Conservation (phyloP, 129 eudicot species). For the Cynara cardunculus region DNA sequence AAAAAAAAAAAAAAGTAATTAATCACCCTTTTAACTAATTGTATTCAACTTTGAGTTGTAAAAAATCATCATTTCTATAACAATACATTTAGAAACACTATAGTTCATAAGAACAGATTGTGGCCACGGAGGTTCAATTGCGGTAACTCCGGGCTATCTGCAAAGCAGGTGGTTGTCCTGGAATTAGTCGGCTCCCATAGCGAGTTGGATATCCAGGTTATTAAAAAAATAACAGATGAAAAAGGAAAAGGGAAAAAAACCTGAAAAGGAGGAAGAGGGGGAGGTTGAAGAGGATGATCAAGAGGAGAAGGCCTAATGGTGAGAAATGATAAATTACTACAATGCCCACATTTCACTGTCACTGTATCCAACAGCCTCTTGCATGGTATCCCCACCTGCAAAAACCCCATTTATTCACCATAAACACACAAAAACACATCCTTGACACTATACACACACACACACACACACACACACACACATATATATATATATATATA, state of each 20-base stretch:
- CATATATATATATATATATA: background rate
- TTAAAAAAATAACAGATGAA: too few species aligned
- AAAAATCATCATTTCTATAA: background rate
- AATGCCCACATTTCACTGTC: constrained; percentile 95
- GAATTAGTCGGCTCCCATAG: too few species aligned
- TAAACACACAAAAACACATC: background rate
- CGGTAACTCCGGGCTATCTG: too few species aligned
- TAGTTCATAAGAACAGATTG: background rate
- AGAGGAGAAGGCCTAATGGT: constrained; percentile 70
- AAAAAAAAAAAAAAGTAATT: too few species aligned
- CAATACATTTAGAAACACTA: background rate
- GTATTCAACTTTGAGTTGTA: background rate
- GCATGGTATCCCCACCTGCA: constrained; percentile 87
- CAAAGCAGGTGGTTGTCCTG: too few species aligned
- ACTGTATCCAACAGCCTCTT: constrained; percentile 86
- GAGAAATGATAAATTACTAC: constrained; percentile 84
- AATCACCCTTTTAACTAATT: background rate
- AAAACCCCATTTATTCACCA: background rate
- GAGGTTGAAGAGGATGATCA: constrained; percentile 48
- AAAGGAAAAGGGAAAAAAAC: constrained; percentile 7
- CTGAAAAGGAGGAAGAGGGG: constrained; percentile 46
- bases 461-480: too few species aligned
- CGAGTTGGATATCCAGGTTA: too few species aligned
- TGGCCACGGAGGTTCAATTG: too few species aligned
- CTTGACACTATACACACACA: background rate